Conservation (phyloP, 139 green algal species). For the Parachlorella kessleri region DNA sequence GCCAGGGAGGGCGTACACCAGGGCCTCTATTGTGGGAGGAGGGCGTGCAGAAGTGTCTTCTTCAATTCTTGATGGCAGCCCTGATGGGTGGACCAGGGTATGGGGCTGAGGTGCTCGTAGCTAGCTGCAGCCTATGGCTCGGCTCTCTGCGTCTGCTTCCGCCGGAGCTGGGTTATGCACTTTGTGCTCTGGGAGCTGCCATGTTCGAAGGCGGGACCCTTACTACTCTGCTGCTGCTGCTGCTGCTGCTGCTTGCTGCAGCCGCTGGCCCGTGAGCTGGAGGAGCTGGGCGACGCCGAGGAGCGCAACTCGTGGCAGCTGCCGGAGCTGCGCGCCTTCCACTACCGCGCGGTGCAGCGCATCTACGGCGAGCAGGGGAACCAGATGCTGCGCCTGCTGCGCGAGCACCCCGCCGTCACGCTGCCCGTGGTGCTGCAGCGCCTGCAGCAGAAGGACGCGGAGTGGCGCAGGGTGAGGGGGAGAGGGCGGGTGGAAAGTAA, state of each 20-base stretch:
- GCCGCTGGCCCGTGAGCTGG: constrained; percentile 63
- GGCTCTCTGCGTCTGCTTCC: too few species aligned
- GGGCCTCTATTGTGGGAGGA: too few species aligned
- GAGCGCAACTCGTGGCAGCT: constrained; percentile 56
- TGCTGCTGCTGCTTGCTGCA: constrained; percentile 40
- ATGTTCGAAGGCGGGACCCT: too few species aligned
- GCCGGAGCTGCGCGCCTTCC: constrained; percentile 62
- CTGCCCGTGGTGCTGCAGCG: constrained; percentile 86
- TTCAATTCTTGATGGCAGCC: background rate
- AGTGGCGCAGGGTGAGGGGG: constrained; percentile 71
- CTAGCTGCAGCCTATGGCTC: too few species aligned
- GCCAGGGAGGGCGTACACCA: too few species aligned
- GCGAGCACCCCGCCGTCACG: constrained; percentile 84
- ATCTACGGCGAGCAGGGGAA: constrained; percentile 76
- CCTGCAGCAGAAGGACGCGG: constrained; percentile 92
- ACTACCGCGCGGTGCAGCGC: constrained; percentile 79
- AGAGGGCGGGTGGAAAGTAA: too few species aligned
- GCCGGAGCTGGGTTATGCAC: too few species aligned
- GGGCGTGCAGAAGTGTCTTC: too few species aligned
- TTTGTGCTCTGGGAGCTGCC: too few species aligned
- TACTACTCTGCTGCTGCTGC: too few species aligned
- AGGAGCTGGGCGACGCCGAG: constrained; percentile 59
- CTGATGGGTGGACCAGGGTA: background rate
- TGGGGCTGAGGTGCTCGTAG: too few species aligned
- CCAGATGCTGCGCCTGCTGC: constrained; percentile 81